These are phyloP conservation scores for Moniliophthora roreri DNA, from an alignment of 1,284 basidiomycete species.

Conservation along the genomic window DNA sequence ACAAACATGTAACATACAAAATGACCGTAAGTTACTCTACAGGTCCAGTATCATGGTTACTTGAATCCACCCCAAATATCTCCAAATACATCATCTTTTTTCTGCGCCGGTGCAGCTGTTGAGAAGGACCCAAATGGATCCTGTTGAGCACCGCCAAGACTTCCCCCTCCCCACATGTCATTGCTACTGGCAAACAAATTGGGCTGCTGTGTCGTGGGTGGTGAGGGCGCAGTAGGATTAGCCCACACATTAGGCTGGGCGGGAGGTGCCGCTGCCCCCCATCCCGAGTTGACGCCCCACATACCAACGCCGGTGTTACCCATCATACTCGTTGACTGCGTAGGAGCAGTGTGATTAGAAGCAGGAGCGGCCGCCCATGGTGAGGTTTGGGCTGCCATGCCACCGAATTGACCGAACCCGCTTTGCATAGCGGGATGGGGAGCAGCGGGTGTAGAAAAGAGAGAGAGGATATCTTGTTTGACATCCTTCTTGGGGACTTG, in stretches of 20 bases:
- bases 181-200: conserved; percentile 39
- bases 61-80: conserved; percentile 83
- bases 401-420: conserved; percentile 29
- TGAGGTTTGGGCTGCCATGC: conserved; percentile 16
- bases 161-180: conserved; percentile 53
- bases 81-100: conserved; percentile 79
- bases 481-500: conserved; percentile 61
- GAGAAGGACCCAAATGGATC: conserved; percentile 20
- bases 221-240: conserved; percentile 14
- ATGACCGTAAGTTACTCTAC: too few species aligned
- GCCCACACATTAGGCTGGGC: conserved; percentile 26
- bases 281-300: conserved; percentile 69
- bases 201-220: conserved; percentile 23
- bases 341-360: conserved; percentile 23
- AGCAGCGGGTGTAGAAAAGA: conserved; percentile 62
- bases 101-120: conserved; percentile 31
- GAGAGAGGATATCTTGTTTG: conserved; percentile 85
- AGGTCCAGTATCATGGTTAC: too few species aligned
- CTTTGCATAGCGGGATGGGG: conserved; percentile 21
- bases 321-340: conserved; percentile 48
- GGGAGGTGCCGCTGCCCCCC: conserved; percentile 38
- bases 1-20: too few species aligned
- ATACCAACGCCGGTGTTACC: conserved; percentile 53
- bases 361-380: conserved; percentile 24
- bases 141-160: conserved; percentile 7